phyloP scores from a whole-genome alignment of 2,329 filamentous ascomycete species.

The Chrysoporthe cubensis region DNA sequence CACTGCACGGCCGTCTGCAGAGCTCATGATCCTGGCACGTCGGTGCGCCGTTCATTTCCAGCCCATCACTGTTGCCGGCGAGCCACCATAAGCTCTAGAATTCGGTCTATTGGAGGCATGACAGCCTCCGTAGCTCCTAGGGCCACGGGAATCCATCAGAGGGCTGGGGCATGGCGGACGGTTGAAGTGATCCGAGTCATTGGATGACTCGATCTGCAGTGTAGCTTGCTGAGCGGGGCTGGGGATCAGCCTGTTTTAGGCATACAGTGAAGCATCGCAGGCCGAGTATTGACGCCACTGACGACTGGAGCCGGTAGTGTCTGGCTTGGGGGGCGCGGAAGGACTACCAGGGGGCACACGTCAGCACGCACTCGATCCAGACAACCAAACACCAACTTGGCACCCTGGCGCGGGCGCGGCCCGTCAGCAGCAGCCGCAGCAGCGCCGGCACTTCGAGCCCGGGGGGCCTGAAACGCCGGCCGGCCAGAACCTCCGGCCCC shows the following conservation, averaged over 20 bases:
- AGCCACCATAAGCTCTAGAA: no score
- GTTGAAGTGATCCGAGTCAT: no score
- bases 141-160: no score
- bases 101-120: no score
- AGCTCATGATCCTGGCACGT: no score
- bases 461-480: neutral
- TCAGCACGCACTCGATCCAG: neutral
- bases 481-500: neutral
- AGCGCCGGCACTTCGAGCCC: neutral
- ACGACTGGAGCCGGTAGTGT: neutral
- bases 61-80: no score
- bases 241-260: neutral
- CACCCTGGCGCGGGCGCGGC: no score
- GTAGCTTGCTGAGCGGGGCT: neutral
- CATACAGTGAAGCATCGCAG: neutral
- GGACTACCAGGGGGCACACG: conserved; percentile 10
- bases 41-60: no score
- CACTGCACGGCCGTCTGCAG: no score
- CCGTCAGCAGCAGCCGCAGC: neutral
- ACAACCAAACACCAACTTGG: neutral
- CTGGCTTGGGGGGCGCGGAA: neutral
- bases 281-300: neutral
- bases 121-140: no score
- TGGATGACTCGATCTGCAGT: neutral
- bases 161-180: no score